phyloP scores from a whole-genome alignment of 371 early-diverging fungal species.

The Fennellomyces sp. region DNA sequence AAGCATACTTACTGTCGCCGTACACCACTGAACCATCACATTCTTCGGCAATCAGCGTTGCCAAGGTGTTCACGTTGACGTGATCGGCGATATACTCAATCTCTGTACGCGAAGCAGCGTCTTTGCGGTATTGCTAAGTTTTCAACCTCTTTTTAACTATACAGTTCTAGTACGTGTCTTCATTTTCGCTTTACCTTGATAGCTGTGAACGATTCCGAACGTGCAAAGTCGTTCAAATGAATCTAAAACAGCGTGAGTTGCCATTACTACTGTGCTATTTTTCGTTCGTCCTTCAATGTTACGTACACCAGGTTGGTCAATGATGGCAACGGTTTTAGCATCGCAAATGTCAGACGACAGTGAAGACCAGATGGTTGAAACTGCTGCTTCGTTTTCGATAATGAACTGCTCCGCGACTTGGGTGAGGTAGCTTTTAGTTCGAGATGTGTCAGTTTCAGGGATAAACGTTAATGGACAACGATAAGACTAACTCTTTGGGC shows the following conservation, averaged over 20 bases:
- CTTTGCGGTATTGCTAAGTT: slow-evolving; percentile 26
- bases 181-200: slow-evolving; percentile 34
- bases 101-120: slow-evolving; percentile 32
- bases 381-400: slow-evolving; percentile 30
- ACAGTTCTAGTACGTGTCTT: not conserved
- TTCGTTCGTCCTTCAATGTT: not conserved
- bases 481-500: slow-evolving; percentile 23
- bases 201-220: slow-evolving; percentile 27
- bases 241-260: slow-evolving; percentile 23
- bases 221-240: slow-evolving; percentile 38
- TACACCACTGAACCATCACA: slow-evolving; percentile 26
- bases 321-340: slow-evolving; percentile 40
- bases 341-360: slow-evolving; percentile 40
- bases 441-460: slow-evolving; percentile 1
- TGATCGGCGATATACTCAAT: slow-evolving; percentile 39
- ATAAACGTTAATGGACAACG: not conserved
- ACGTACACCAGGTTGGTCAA: slow-evolving; percentile 52
- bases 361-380: slow-evolving; percentile 25
- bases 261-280: not conserved
- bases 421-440: slow-evolving; percentile 25
- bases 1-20: not conserved
- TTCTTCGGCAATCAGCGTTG: slow-evolving; percentile 25
- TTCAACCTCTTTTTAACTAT: not conserved
- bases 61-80: slow-evolving; percentile 37
- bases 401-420: slow-evolving; percentile 31